A percentile compares a stretch with the other conserved stretches of the same genome.
These are phyloP conservation scores for Teratosphaeria viscida DNA, from an alignment of 2,329 filamentous ascomycete genomes.

Conservation along the genomic window DNA sequence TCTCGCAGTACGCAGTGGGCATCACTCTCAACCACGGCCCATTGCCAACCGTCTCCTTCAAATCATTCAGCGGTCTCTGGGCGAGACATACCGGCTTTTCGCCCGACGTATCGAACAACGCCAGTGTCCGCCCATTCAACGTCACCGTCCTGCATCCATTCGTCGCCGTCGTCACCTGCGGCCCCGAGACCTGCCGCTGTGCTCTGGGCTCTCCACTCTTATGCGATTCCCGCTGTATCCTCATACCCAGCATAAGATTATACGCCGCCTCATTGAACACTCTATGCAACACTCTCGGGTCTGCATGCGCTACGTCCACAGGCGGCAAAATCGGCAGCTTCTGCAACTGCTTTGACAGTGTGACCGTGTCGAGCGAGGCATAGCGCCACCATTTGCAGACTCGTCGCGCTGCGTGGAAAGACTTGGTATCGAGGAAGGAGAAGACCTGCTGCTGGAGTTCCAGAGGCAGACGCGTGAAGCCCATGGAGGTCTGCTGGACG, in stretches of 20 bases:
- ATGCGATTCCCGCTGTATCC: constrained; percentile 12
- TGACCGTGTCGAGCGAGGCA: constrained; percentile 20
- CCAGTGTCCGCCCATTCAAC: constrained; percentile 20
- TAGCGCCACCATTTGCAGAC: constrained; percentile 26
- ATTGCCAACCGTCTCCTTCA: constrained; percentile 23
- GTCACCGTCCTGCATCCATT: constrained; percentile 18
- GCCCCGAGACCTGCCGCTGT: constrained; percentile 10
- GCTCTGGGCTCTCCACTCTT: constrained; percentile 7
- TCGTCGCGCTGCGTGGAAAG: constrained; percentile 21
- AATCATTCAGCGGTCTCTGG: constrained; percentile 21
- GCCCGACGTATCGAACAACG: constrained; percentile 19
- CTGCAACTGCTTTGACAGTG: constrained; percentile 20
- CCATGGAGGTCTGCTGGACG: constrained; percentile 6
- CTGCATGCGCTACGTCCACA: constrained; percentile 10
- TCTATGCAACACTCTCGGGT: constrained; percentile 12
- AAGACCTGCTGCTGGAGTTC: constrained; percentile 27
- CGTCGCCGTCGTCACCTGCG: constrained; percentile 13
- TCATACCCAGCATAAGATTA: constrained; percentile 22
- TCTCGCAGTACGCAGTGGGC: constrained; percentile 18
- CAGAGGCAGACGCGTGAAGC: constrained; percentile 19
- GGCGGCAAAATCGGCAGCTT: constrained; percentile 21
- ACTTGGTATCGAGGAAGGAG: constrained; percentile 21
- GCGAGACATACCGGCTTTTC: constrained; percentile 9
- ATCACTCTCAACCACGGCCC: constrained; percentile 24
- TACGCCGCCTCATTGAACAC: constrained; percentile 22